These are phyloP conservation scores for Zoysia pacifica DNA, from an alignment of 176 grass and related monocot species.

Conservation along the genomic window DNA sequence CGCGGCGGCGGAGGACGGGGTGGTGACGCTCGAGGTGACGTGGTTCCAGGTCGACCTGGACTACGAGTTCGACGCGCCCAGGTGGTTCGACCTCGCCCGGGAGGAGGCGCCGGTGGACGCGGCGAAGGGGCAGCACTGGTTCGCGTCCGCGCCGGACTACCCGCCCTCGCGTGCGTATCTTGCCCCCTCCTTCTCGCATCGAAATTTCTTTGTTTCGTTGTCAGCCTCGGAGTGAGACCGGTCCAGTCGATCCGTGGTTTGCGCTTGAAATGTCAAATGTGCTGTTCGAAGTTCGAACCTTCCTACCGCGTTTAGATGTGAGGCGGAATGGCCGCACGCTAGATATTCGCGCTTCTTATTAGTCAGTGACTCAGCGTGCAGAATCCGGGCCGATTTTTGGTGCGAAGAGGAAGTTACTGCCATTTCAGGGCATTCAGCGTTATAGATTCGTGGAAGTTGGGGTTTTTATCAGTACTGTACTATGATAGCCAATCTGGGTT, in stretches of 20 bases:
- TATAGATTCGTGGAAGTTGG: neutral
- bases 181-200: neutral
- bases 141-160: conserved; percentile 65
- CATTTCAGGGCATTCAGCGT: neutral
- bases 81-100: conserved; percentile 75
- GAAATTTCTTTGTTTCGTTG: neutral
- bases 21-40: conserved; percentile 45
- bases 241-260: too few relatives aligned
- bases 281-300: neutral
- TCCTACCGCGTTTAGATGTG: neutral
- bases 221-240: neutral
- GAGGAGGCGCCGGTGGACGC: conserved; percentile 59
- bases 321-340: neutral
- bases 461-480: neutral
- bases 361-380: too few relatives aligned
- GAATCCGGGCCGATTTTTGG: neutral
- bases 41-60: conserved; percentile 84
- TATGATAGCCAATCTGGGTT: neutral
- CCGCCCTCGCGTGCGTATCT: conserved; percentile 78
- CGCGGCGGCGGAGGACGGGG: neutral
- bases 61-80: conserved; percentile 91
- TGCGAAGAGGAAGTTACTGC: neutral
- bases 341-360: too few relatives aligned
- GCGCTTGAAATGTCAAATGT: neutral
- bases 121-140: conserved; percentile 66